Base-by-base conservation (phyloP, 768 basidiomycete genomes). In the Mycena albidolilacea region DNA sequence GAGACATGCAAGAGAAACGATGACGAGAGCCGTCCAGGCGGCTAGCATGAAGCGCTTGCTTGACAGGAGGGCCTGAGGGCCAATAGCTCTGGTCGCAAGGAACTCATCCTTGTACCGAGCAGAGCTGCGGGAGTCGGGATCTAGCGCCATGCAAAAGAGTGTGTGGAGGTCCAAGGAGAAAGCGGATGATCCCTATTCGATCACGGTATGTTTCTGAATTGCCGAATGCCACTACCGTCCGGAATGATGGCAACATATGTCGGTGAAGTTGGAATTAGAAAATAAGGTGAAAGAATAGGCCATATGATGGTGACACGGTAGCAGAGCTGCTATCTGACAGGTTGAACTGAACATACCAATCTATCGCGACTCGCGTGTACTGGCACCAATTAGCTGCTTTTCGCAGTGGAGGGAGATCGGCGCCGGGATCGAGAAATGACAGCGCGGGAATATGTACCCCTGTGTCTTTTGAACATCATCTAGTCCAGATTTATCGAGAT, bases 1-100 rank as follows among this genome's bases (percentile, higher is more conserved):
- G 65, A 82, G 73, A 57, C 72, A 76, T 44, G 76, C 75, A 17
- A 86, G 72, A 14, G 84, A 79, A 46, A 79, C 66, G 8, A 80
- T 57, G 21, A 78, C 75, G n/a, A 85, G 76, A 14, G 79, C 73
- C 12, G 78, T 79, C 62, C 78, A 81, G 10, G 79, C 74, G 7
- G 76, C 76, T 63, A 83, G 67, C 37, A 83, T 69, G 38, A 79
- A 74, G 30, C 78, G 79, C 57, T 76, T 76, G 30, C 74, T 74
- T 21, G 67, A 67, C 52, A 70, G 38, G 44, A 70, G 63, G 5
- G 69, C 44, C 10, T 43, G 54, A 23, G 65, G 58, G 19, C 69
- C 65, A 3, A 55, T 5, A 30, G 72, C 19, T 23, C 61, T 64
- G 62, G 1, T 39, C 9, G 21, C 21, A 14, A 37, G 37, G 44